phyloP scores from a whole-genome alignment of 2,329 filamentous ascomycete species.

The Xylaria sp. region DNA sequence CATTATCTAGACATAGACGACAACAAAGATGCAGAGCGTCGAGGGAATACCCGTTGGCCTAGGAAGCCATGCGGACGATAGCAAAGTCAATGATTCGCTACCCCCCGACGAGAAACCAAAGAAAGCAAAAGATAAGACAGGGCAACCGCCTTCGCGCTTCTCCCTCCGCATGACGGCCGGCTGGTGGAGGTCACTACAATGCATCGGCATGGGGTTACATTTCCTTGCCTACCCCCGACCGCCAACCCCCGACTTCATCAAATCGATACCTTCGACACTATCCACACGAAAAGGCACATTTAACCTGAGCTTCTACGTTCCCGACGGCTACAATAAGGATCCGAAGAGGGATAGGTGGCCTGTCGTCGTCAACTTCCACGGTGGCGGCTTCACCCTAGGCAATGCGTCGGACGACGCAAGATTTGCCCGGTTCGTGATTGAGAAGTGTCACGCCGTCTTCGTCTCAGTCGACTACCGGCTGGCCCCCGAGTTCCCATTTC shows the following conservation, averaged over 20 bases:
- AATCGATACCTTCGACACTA: conserved; percentile 53
- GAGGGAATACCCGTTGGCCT: conserved; percentile 22
- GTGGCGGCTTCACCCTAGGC: conserved; percentile 68
- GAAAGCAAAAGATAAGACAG: conserved; percentile 31
- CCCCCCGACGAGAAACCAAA: conserved; percentile 23
- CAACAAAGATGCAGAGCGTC: conserved; percentile 26
- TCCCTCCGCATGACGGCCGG: conserved; percentile 64
- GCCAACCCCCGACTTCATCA: conserved; percentile 61
- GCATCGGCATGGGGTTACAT: conserved; percentile 70
- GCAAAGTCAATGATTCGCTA: conserved; percentile 9
- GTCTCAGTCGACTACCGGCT: conserved; percentile 71
- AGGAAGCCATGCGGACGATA: conserved; percentile 4
- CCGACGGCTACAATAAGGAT: conserved; percentile 40
- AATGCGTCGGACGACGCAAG: conserved; percentile 64
- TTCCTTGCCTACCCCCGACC: conserved; percentile 62
- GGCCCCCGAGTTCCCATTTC: conserved; percentile 66
- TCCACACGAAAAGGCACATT: conserved; percentile 38
- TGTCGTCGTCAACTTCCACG: conserved; percentile 68
- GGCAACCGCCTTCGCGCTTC: conserved; percentile 51
- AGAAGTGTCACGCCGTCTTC: conserved; percentile 58
- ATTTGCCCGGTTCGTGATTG: conserved; percentile 58
- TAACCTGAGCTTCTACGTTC: conserved; percentile 47
- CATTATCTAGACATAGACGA: not conserved
- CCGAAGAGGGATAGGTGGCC: conserved; percentile 43
- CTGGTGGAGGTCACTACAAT: conserved; percentile 70